Evolutionary conservation across 1,284 basidiomycete genomes (phyloP), one percentile per base, ranked within the genome.

Genomic region (Ceratobasidium theobromae): DNA sequence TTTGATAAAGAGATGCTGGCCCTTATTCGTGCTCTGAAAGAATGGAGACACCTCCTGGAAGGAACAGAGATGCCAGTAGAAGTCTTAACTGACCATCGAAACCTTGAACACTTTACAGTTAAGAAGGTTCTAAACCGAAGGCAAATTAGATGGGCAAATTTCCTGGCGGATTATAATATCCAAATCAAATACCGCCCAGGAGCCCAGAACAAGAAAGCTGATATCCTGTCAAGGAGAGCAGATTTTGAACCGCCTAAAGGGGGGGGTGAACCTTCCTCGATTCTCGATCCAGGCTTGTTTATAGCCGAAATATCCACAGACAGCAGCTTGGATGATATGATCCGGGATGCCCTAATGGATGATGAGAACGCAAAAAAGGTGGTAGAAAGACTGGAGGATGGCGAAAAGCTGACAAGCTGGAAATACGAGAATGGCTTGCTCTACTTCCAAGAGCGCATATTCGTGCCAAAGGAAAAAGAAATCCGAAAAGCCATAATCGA

Each of bases 21-120:
- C 1, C 54, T 66, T 14, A 55, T 66, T 16, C 6, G 41, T 1
- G 52, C 64, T 0, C 45, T 67, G 18, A 40, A 70, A n/a, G 25
- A 66, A 12, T 76, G 73, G 74, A 49, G 72, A 2, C 67, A 71
- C 23, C 74, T 27, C 46, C 55, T 69, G 1, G 27, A 75, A 57
- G 70, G 65, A 21, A 62, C 67, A 14, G 28, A 45, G 5, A 23
- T 40, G 3, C 54, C 54, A 2, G 40, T 69, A 4, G 28, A 23
- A 11, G 66, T 70, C 27, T 30, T 57, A 8, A 53, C 62, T 25
- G 43, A 54, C 18, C 49, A 45, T 35, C 28, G 23, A 27, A 60
- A 60, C 30, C 32, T 60, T 9, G 32, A 60, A 27, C 35, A 60
- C 25, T 60, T n/a, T n/a, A n/a, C n/a, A n/a, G 57, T 43, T 18